These are phyloP conservation scores for Colletotrichum karsti DNA, from an alignment of 2,329 filamentous ascomycete species.

Conservation along the genomic window DNA sequence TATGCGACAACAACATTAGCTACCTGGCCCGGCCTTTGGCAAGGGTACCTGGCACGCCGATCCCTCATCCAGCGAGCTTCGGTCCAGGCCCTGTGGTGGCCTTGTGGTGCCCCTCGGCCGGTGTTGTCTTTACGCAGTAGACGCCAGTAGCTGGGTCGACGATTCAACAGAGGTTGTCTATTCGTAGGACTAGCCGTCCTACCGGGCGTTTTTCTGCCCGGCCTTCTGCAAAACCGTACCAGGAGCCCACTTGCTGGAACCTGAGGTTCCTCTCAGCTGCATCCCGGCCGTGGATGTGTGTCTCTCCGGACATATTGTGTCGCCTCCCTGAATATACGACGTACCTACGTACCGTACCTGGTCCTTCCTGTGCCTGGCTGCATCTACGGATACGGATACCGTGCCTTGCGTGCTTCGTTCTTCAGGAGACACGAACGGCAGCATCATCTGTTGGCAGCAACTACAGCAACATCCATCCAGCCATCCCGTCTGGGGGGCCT, in stretches of 20 bases:
- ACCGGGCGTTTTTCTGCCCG: background rate
- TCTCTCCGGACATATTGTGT: background rate
- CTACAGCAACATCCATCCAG: too few species aligned
- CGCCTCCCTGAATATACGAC: background rate
- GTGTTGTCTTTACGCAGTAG: conserved; percentile 3
- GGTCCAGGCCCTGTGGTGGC: conserved; percentile 21
- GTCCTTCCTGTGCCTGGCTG: background rate
- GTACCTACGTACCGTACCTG: background rate
- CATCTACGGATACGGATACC: too few species aligned
- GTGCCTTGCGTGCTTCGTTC: background rate
- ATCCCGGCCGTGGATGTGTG: background rate
- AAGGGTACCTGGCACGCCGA: conserved; percentile 21
- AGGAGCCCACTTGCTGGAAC: conserved; percentile 17
- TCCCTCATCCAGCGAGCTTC: conserved; percentile 21
- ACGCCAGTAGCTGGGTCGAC: background rate
- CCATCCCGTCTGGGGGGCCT: too few species aligned
- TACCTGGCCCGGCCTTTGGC: background rate
- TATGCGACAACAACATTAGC: background rate
- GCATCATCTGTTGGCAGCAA: too few species aligned
- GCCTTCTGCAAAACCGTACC: background rate
- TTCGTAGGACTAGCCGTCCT: too few species aligned
- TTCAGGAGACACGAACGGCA: background rate
- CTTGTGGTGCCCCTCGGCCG: conserved; percentile 1
- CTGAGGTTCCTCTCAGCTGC: background rate
- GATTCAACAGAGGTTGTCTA: background rate